A percentile compares a stretch with the other conserved stretches of the same genome.
phyloP scores from a whole-genome alignment of 192 early-diverging fungal species.

The Podila minutissima region DNA sequence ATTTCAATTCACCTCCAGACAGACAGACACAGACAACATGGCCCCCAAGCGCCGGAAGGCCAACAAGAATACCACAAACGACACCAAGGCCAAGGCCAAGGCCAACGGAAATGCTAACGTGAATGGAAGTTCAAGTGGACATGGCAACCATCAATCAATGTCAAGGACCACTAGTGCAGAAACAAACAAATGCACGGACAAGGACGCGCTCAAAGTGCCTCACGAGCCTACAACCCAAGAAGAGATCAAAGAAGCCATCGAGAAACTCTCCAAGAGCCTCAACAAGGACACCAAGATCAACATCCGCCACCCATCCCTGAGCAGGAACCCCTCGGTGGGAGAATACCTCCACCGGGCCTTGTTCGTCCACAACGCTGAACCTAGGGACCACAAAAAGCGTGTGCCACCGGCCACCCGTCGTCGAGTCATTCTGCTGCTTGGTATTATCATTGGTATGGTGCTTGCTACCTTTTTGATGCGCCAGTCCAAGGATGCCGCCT shows the following conservation, averaged over 20 bases:
- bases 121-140: neutral
- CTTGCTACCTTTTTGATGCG: slow-evolving; percentile 57
- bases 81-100: slow-evolving; percentile 3
- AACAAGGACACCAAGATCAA: slow-evolving; percentile 15
- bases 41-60: neutral
- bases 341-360: slow-evolving; percentile 36
- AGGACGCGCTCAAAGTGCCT: neutral
- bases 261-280: slow-evolving; percentile 22
- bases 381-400: slow-evolving; percentile 12
- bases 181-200: neutral
- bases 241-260: slow-evolving; percentile 17
- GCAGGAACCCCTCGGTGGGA: slow-evolving; percentile 39
- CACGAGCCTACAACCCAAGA: neutral
- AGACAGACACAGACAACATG: neutral
- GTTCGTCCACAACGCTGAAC: slow-evolving; percentile 20
- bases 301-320: slow-evolving; percentile 33
- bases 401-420: slow-evolving; percentile 34
- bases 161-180: neutral
- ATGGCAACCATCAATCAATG: neutral
- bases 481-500: slow-evolving; percentile 54
- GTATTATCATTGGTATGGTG: slow-evolving; percentile 66
- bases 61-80: slow-evolving; percentile 9
- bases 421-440: slow-evolving; percentile 61
- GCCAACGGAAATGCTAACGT: neutral
- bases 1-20: no score